A percentile compares a stretch with the other conserved stretches of the same genome.
These are phyloP conservation scores for Thamnidium elegans DNA, from an alignment of 192 early-diverging fungal genomes.

Conservation along the genomic window DNA sequence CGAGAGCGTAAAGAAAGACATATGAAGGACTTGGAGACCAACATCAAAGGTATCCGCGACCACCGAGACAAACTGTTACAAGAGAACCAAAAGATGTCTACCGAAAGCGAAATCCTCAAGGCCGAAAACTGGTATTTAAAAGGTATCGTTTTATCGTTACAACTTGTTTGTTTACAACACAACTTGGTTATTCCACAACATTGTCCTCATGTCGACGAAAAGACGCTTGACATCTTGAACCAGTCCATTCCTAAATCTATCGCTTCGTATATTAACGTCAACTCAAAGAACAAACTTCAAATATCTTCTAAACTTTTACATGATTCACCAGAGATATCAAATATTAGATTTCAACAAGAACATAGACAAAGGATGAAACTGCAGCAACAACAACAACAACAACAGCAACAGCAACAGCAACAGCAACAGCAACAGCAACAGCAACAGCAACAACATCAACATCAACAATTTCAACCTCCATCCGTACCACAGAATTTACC, in stretches of 20 bases:
- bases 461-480: too few relatives aligned
- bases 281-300: slow-evolving; percentile 26
- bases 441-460: background rate
- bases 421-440: background rate
- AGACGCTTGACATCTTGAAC: slow-evolving; percentile 14
- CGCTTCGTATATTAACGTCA: slow-evolving; percentile 25
- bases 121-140: slow-evolving; percentile 51
- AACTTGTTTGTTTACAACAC: slow-evolving; percentile 29
- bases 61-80: slow-evolving; percentile 43
- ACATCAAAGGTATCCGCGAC: slow-evolving; percentile 63
- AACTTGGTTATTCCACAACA: slow-evolving; percentile 33
- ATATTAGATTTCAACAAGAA: background rate
- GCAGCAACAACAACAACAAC: background rate
- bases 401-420: background rate
- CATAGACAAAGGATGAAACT: background rate
- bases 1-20: slow-evolving; percentile 83
- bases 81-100: slow-evolving; percentile 40
- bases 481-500: too few relatives aligned
- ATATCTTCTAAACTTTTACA: background rate
- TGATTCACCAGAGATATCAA: background rate
- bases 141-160: slow-evolving; percentile 43
- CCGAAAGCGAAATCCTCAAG: slow-evolving; percentile 40
- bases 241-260: slow-evolving; percentile 23
- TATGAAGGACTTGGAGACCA: slow-evolving; percentile 69
- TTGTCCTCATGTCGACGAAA: slow-evolving; percentile 25